phyloP scores from a whole-genome alignment of 2,329 filamentous ascomycete species.

The Fusarium sp. region DNA sequence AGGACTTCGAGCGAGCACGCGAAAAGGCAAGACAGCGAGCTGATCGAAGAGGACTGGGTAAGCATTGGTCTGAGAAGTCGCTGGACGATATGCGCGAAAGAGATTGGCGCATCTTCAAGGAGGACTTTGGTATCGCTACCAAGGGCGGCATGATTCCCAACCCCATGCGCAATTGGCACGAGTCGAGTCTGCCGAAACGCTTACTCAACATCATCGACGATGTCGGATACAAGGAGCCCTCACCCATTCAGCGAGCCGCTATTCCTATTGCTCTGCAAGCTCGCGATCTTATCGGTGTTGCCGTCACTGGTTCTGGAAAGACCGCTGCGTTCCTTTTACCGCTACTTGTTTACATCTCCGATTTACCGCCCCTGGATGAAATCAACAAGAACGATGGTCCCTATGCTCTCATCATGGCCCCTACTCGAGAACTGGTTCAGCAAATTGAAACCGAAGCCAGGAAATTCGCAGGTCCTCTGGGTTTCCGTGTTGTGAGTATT shows the following conservation, averaged over 20 bases:
- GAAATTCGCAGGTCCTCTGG: constrained; percentile 90
- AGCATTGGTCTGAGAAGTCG: constrained; percentile 95
- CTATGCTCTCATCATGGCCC: constrained; percentile 96
- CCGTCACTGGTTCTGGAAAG: constrained; percentile 98
- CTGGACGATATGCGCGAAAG: constrained; percentile 94
- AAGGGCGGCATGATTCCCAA: constrained; percentile 94
- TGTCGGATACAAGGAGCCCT: constrained; percentile 92
- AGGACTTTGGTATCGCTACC: constrained; percentile 96
- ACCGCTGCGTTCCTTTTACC: constrained; percentile 95
- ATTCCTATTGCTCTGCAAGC: constrained; percentile 95
- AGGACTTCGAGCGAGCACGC: constrained; percentile 77
- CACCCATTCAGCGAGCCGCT: constrained; percentile 90
- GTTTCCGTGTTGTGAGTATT: constrained; percentile 95
- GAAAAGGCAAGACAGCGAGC: constrained; percentile 77
- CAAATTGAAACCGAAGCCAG: constrained; percentile 95
- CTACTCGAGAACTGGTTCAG: constrained; percentile 95
- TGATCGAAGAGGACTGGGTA: constrained; percentile 80
- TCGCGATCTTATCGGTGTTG: constrained; percentile 96
- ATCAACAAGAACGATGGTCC: constrained; percentile 92
- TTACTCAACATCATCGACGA: constrained; percentile 84
- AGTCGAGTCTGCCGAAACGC: constrained; percentile 81
- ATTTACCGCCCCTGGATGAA: constrained; percentile 86
- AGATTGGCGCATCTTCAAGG: constrained; percentile 99
- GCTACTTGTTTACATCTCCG: constrained; percentile 92
- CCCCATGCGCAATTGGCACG: constrained; percentile 94